Conservation (phyloP, 495 filamentous ascomycete genomes). For the Annulohypoxylon nitens region DNA sequence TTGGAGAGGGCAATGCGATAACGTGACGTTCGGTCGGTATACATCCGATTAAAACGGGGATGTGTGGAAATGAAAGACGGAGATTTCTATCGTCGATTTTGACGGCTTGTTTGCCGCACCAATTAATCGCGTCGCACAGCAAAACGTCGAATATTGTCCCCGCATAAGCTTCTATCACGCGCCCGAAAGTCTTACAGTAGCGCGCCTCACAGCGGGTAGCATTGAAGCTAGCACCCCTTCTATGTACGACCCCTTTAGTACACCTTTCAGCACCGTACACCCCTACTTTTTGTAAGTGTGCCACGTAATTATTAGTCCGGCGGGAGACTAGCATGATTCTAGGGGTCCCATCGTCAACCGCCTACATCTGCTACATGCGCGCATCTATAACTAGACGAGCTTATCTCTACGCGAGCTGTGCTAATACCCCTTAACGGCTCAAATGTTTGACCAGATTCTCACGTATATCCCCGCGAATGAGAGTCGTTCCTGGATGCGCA, state of each 20-base stretch:
- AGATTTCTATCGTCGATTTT: constrained; percentile 13
- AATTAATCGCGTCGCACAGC: constrained; percentile 37
- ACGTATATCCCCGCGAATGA: constrained; percentile 42
- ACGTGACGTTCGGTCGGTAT: constrained; percentile 47
- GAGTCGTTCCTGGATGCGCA: constrained; percentile 3
- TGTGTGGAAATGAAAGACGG: constrained; percentile 26
- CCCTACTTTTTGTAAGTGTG: background rate
- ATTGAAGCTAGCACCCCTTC: constrained; percentile 32
- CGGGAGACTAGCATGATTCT: background rate
- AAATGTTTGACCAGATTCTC: background rate
- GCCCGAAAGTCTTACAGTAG: constrained; percentile 37
- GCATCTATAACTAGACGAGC: constrained; percentile 7
- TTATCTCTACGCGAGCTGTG: constrained; percentile 25
- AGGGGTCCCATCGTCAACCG: background rate
- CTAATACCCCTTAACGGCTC: background rate
- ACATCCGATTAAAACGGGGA: constrained; percentile 46
- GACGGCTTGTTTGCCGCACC: constrained; percentile 38
- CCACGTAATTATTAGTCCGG: constrained; percentile 6
- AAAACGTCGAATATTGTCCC: constrained; percentile 31
- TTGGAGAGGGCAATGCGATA: constrained; percentile 41
- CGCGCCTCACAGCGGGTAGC: constrained; percentile 30
- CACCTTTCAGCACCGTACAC: background rate
- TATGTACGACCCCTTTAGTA: background rate
- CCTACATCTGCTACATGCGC: background rate
- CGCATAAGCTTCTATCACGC: constrained; percentile 40